Conservation (phyloP, 208 protist genomes). For the Trypanosoma brucei region DNA sequence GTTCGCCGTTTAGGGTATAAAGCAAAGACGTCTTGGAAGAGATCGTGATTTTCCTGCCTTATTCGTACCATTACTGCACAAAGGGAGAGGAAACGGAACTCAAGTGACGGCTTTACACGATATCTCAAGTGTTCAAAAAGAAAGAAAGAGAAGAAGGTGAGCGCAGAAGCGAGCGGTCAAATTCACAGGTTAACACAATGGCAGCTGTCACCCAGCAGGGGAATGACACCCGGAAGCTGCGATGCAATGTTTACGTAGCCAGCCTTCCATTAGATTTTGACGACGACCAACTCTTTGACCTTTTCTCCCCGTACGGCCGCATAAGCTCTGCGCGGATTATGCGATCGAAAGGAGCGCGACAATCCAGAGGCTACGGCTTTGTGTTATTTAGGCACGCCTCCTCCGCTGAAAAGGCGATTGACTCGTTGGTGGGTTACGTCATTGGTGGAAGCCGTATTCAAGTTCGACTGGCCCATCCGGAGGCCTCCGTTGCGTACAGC, state of each 20-base stretch:
- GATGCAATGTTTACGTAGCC: slow-evolving; percentile 80
- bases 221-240: slow-evolving; percentile 1
- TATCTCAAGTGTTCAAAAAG: too few species aligned
- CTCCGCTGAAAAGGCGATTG: slow-evolving; percentile 41
- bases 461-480: slow-evolving; percentile 59
- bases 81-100: too few species aligned
- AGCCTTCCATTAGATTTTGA: slow-evolving; percentile 62
- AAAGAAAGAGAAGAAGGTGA: too few species aligned
- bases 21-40: too few species aligned
- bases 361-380: slow-evolving; percentile 78
- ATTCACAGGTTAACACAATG: not conserved
- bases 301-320: slow-evolving; percentile 55
- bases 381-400: slow-evolving; percentile 50
- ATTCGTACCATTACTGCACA: too few species aligned
- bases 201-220: not conserved
- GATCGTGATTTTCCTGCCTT: too few species aligned
- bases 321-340: slow-evolving; percentile 70
- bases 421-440: slow-evolving; percentile 31
- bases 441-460: slow-evolving; percentile 55
- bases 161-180: too few species aligned
- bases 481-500: slow-evolving; percentile 30
- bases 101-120: too few species aligned
- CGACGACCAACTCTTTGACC: slow-evolving; percentile 50
- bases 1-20: too few species aligned
- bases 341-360: slow-evolving; percentile 45